phyloP scores from a whole-genome alignment of 1,139 yeast species.

The Zygoascus meyerae region DNA sequence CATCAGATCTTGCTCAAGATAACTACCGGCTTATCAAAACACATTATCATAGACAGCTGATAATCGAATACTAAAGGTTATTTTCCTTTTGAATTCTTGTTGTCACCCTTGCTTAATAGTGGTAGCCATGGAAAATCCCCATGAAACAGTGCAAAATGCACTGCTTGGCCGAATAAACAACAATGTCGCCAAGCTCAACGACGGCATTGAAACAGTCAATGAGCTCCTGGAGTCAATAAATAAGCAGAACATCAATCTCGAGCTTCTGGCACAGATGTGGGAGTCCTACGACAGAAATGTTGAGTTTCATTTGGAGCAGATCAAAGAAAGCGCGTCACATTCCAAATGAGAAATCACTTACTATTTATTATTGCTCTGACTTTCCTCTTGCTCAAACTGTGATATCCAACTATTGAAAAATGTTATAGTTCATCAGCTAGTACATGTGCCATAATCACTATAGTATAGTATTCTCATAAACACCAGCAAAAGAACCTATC shows the following conservation, averaged over 20 bases:
- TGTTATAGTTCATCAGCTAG: too few species aligned
- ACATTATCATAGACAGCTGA: too few species aligned
- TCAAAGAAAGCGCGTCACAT: constrained; percentile 44
- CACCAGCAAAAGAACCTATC: too few species aligned
- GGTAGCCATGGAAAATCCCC: constrained; percentile 59
- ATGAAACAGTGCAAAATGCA: constrained; percentile 79
- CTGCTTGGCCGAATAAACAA: constrained; percentile 68
- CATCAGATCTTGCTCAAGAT: too few species aligned
- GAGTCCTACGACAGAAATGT: constrained; percentile 69
- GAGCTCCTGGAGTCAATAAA: constrained; percentile 55
- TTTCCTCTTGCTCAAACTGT: too few species aligned
- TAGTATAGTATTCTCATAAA: too few species aligned
- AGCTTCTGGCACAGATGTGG: constrained; percentile 75
- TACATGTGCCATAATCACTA: too few species aligned
- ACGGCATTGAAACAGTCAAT: constrained; percentile 62
- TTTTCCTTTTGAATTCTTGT: too few species aligned
- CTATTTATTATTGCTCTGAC: not conserved
- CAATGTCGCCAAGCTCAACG: constrained; percentile 69
- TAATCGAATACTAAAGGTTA: too few species aligned
- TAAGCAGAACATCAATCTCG: constrained; percentile 63
- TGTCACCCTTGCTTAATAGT: too few species aligned
- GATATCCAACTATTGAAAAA: too few species aligned
- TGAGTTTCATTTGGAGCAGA: constrained; percentile 65
- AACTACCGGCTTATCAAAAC: too few species aligned
- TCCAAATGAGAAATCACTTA: constrained; percentile 40